A percentile compares a stretch with the other conserved stretches of the same genome.
phyloP scores from a whole-genome alignment of 2,329 filamentous ascomycete species.

The Cladosporium sp. region DNA sequence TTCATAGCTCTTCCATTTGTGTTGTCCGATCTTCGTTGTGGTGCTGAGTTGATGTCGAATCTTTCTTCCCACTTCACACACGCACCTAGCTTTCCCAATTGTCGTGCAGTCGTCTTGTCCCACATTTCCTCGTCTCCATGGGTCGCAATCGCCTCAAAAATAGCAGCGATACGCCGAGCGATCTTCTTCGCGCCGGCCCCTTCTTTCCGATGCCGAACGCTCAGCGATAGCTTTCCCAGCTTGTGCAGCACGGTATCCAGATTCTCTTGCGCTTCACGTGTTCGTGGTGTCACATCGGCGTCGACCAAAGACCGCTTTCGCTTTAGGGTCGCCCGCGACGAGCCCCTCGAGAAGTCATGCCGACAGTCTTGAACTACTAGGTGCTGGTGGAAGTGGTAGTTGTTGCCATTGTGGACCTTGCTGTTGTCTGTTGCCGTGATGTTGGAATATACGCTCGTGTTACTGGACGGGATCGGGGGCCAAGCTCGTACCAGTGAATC shows the following conservation, averaged over 20 bases:
- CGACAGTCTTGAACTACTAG: not conserved
- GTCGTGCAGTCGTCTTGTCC: not conserved
- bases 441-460: not conserved
- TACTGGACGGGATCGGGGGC: not conserved
- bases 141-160: not conserved
- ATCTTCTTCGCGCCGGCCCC: too few species aligned
- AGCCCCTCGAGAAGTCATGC: not conserved
- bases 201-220: not conserved
- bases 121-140: not conserved
- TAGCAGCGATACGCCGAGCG: not conserved
- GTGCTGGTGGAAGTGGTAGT: not conserved
- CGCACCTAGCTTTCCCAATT: not conserved
- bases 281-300: not conserved
- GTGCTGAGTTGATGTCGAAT: not conserved
- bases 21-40: too few species aligned
- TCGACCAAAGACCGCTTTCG: not conserved
- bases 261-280: not conserved
- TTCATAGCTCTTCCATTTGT: too few species aligned
- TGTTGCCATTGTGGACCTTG: not conserved
- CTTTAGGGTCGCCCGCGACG: not conserved
- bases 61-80: not conserved
- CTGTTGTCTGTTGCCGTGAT: not conserved
- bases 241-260: not conserved
- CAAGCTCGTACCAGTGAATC: not conserved
- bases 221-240: not conserved